Conservation (phyloP, 1,284 basidiomycete genomes). For the Erythrobasidium hasegawianum region DNA sequence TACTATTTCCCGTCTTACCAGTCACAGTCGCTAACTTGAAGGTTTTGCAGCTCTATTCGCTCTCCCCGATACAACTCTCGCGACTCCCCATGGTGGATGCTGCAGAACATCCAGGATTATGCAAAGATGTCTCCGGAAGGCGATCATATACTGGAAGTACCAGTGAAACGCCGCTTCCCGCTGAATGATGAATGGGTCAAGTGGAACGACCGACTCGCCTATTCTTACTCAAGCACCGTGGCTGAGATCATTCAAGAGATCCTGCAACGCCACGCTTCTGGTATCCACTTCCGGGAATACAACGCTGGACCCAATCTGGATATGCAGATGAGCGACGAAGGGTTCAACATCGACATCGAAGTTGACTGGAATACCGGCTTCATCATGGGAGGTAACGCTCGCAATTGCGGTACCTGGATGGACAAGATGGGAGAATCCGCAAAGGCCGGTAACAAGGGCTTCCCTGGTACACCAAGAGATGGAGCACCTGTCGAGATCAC, state of each 20-base stretch:
- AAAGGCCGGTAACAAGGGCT: slow-evolving; percentile 87
- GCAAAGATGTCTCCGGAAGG: slow-evolving; percentile 79
- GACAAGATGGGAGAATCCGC: slow-evolving; percentile 65
- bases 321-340: slow-evolving; percentile 86
- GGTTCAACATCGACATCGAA: slow-evolving; percentile 88
- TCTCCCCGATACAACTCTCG: slow-evolving; percentile 72
- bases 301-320: slow-evolving; percentile 95
- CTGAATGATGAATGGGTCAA: slow-evolving; percentile 87
- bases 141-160: slow-evolving; percentile 69
- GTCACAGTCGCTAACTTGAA: not conserved
- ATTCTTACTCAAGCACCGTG: slow-evolving; percentile 71
- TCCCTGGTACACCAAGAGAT: slow-evolving; percentile 90
- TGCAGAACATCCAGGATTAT: slow-evolving; percentile 97
- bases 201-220: slow-evolving; percentile 83
- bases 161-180: slow-evolving; percentile 86
- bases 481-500: slow-evolving; percentile 95
- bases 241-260: slow-evolving; percentile 96
- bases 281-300: slow-evolving; percentile 91
- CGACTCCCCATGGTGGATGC: slow-evolving; percentile 96
- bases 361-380: slow-evolving; percentile 95
- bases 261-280: slow-evolving; percentile 84
- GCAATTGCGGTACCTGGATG: slow-evolving; percentile 50
- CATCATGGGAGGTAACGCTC: slow-evolving; percentile 77
- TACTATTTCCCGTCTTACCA: not conserved
- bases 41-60: slow-evolving; percentile 39